These are phyloP conservation scores for Amyloporia xantha DNA, from an alignment of 768 basidiomycete genomes.

Conservation along the genomic window DNA sequence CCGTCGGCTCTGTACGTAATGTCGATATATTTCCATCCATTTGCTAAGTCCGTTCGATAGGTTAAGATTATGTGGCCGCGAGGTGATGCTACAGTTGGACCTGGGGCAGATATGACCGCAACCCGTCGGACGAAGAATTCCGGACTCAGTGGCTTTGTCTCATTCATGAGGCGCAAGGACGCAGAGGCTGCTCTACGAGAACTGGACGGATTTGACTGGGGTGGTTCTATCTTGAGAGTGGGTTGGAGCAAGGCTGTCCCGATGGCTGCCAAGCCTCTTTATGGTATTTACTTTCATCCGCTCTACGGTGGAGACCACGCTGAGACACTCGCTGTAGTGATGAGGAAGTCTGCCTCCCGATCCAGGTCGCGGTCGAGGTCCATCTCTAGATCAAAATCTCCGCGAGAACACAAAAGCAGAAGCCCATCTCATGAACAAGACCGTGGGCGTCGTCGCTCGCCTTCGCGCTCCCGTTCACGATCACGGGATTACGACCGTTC, in stretches of 20 bases:
- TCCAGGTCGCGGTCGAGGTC: constrained; percentile 21
- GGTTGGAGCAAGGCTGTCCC: constrained; percentile 98
- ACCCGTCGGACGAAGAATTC: constrained; percentile 63
- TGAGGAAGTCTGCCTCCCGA: constrained; percentile 6
- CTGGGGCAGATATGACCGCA: constrained; percentile 71
- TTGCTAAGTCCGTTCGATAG: constrained; percentile 29
- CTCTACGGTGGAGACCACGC: neutral
- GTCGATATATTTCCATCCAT: neutral
- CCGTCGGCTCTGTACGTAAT: constrained; percentile 80
- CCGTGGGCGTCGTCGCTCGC: constrained; percentile 32
- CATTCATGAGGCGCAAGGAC: constrained; percentile 89
- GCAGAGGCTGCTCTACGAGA: constrained; percentile 87
- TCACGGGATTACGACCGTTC: constrained; percentile 27
- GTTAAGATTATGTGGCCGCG: constrained; percentile 99
- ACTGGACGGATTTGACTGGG: constrained; percentile 93
- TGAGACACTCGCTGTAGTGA: neutral
- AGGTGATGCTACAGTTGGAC: constrained; percentile 57
- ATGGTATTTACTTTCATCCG: constrained; percentile 44
- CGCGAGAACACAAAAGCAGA: constrained; percentile 20
- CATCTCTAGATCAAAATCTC: constrained; percentile 28
- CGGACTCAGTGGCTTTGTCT: constrained; percentile 92
- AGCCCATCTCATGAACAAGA: constrained; percentile 30
- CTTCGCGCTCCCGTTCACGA: constrained; percentile 38
- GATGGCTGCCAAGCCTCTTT: constrained; percentile 70
- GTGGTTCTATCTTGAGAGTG: constrained; percentile 77